A percentile compares a stretch with the other conserved stretches of the same genome.
Conservation (phyloP, 352 stramenopile species). For the Phytophthora tentaculata region DNA sequence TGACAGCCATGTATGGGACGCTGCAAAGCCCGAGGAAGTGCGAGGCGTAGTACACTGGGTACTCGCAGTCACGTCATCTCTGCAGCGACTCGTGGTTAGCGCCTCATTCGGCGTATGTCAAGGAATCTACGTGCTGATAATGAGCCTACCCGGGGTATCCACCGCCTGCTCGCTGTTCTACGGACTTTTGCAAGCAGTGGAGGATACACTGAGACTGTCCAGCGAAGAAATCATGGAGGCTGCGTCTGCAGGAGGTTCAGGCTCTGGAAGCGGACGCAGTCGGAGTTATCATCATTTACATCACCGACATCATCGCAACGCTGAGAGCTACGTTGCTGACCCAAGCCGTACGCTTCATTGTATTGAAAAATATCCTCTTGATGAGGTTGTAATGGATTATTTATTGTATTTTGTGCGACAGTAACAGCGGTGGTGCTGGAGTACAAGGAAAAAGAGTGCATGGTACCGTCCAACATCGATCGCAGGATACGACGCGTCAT, state of each 20-base stretch:
- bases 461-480: slow-evolving; percentile 85
- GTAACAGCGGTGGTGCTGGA: slow-evolving; percentile 87
- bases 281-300: slow-evolving; percentile 46
- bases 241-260: slow-evolving; percentile 29
- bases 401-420: slow-evolving; percentile 31
- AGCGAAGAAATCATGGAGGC: slow-evolving; percentile 47
- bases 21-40: slow-evolving; percentile 67
- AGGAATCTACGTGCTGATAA: slow-evolving; percentile 77
- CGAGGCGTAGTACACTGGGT: slow-evolving; percentile 74
- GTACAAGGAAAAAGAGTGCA: slow-evolving; percentile 87
- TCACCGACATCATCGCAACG: slow-evolving; percentile 32
- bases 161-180: slow-evolving; percentile 72
- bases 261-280: slow-evolving; percentile 23
- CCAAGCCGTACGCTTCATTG: slow-evolving; percentile 57
- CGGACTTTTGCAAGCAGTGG: slow-evolving; percentile 71
- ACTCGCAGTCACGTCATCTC: slow-evolving; percentile 56
- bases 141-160: slow-evolving; percentile 77
- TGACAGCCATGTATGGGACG: slow-evolving; percentile 61
- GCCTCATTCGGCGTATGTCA: slow-evolving; percentile 64
- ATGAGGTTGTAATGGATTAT: slow-evolving; percentile 19
- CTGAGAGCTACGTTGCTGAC: slow-evolving; percentile 71
- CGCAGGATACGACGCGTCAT: slow-evolving; percentile 88
- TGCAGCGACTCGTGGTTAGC: slow-evolving; percentile 61
- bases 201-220: slow-evolving; percentile 64
- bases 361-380: slow-evolving; percentile 12